Conservation (phyloP, 2,329 filamentous ascomycete species). For the Trichothecium sympodiale region DNA sequence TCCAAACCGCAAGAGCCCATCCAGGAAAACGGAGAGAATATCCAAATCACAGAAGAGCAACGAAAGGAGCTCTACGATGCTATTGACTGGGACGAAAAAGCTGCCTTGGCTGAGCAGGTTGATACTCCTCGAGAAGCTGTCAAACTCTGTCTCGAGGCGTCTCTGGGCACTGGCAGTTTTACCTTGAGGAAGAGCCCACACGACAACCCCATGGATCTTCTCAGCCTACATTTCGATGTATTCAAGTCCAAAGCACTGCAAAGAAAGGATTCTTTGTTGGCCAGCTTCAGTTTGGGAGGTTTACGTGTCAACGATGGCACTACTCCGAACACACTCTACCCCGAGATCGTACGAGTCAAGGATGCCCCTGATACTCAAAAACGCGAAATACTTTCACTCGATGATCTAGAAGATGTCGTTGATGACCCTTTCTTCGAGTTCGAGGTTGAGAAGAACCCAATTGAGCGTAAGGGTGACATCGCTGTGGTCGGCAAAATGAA, state of each 20-base stretch:
- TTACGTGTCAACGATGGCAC: conserved; percentile 94
- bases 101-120: conserved; percentile 74
- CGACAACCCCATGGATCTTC: conserved; percentile 60
- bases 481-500: conserved; percentile 85
- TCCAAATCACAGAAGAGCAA: conserved; percentile 88
- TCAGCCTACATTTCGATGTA: conserved; percentile 87
- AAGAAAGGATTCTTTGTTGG: conserved; percentile 79
- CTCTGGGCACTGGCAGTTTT: conserved; percentile 91
- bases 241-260: conserved; percentile 87
- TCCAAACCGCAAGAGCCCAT: conserved; percentile 53
- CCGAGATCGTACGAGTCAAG: conserved; percentile 93
- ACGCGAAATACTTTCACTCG: conserved; percentile 38
- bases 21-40: conserved; percentile 56
- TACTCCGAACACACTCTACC: conserved; percentile 79
- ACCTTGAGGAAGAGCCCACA: conserved; percentile 67
- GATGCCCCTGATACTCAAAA: conserved; percentile 52
- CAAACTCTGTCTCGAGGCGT: conserved; percentile 86
- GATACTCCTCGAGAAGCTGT: conserved; percentile 85
- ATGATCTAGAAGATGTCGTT: conserved; percentile 35
- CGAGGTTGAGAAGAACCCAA: conserved; percentile 86
- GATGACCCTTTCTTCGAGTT: conserved; percentile 82
- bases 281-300: conserved; percentile 82
- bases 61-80: conserved; percentile 93
- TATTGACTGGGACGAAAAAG: conserved; percentile 98
- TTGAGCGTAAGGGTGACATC: conserved; percentile 86